Evolutionary conservation across 73 alveolate species (phyloP).

Genomic region (Paramecium primaurelia): DNA sequence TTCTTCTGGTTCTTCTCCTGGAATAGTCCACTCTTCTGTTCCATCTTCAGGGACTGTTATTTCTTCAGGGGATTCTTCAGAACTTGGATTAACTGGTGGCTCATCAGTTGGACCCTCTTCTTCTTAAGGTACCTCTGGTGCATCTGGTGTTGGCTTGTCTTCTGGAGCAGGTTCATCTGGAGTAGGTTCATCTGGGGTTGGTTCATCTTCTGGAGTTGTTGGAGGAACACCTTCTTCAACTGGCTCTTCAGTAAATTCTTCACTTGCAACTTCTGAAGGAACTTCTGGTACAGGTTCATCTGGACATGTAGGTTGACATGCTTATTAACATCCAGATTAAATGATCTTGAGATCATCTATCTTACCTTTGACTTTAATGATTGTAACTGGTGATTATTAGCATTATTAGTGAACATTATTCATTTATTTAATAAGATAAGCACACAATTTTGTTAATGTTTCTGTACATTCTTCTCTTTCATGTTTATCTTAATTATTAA

Average conservation of each 20-base stretch:
- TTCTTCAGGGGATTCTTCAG: background rate
- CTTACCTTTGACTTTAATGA: constrained; percentile 40
- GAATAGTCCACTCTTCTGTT: background rate
- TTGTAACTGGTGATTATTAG: background rate
- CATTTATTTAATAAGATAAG: constrained; percentile 25
- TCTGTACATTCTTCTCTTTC: constrained; percentile 16
- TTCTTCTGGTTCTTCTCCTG: constrained; percentile 17
- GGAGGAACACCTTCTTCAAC: background rate
- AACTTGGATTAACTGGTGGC: background rate
- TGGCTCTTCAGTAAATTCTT: background rate
- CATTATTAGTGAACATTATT: background rate
- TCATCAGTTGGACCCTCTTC: background rate
- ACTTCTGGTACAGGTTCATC: background rate
- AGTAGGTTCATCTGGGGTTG: background rate
- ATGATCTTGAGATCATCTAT: constrained; percentile 15
- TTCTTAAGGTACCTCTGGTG: background rate
- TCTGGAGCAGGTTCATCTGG: background rate
- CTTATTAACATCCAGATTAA: constrained; percentile 31
- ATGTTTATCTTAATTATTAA: background rate
- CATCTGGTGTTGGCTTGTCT: background rate
- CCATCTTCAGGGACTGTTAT: background rate
- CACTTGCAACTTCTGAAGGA: background rate
- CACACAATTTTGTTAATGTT: constrained; percentile 23
- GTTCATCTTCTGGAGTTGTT: background rate
- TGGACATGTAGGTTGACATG: constrained; percentile 24